Conservation (phyloP, 2,329 filamentous ascomycete species). For the Talaromyces sp. region DNA sequence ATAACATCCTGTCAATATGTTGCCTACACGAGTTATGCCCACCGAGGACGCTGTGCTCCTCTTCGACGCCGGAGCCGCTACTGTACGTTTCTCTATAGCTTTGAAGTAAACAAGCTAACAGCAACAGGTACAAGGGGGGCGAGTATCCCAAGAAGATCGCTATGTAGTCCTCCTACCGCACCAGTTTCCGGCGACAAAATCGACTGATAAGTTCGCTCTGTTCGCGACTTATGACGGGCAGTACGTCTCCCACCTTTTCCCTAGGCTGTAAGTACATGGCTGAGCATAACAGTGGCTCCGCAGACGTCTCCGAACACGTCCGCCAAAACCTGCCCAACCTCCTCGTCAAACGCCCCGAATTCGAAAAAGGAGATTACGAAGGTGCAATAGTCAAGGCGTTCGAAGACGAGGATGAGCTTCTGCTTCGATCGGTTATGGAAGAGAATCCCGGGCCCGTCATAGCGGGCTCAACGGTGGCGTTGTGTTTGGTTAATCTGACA, state of each 20-base stretch:
- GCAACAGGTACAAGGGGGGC: conserved; percentile 32
- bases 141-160: conserved; percentile 35
- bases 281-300: conserved; percentile 29
- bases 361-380: conserved; percentile 32
- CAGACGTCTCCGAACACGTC: conserved; percentile 35
- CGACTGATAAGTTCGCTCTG: conserved; percentile 31
- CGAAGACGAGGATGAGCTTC: conserved; percentile 31
- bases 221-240: conserved; percentile 40
- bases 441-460: conserved; percentile 30
- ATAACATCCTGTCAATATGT: conserved; percentile 20
- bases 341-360: conserved; percentile 32
- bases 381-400: conserved; percentile 33
- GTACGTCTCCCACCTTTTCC: conserved; percentile 27
- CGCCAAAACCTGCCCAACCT: conserved; percentile 29
- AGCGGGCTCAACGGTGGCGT: conserved; percentile 36
- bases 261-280: neutral
- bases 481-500: conserved; percentile 35
- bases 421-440: conserved; percentile 30
- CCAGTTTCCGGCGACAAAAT: conserved; percentile 30
- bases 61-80: conserved; percentile 34
- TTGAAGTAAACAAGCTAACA: neutral
- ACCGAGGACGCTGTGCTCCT: conserved; percentile 29
- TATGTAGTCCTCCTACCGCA: conserved; percentile 31
- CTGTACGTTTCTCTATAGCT: conserved; percentile 23
- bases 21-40: conserved; percentile 27